Percentiles rank a stretch among this genome's conserved stretches.
phyloP scores from a whole-genome alignment of 2,329 filamentous ascomycete species.

The Colletotrichum theobromicola region DNA sequence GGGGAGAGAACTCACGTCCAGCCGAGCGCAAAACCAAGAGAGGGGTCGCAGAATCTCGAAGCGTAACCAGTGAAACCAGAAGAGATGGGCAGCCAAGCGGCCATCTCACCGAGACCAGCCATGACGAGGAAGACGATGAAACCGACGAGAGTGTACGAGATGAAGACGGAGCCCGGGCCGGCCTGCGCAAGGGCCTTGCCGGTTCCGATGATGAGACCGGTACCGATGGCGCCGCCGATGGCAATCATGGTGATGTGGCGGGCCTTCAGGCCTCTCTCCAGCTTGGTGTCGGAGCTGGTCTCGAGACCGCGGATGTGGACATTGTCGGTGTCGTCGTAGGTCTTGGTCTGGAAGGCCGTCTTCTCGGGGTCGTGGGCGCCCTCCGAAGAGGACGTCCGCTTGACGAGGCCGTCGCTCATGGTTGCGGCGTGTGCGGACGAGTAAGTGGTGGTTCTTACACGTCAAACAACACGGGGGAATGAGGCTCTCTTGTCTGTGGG shows the following conservation, averaged over 20 bases:
- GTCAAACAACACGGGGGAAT: background rate
- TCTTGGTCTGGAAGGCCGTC: slow-evolving; percentile 24
- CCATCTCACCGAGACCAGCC: slow-evolving; percentile 84
- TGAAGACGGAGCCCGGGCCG: slow-evolving; percentile 70
- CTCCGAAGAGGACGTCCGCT: slow-evolving; percentile 33
- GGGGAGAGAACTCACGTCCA: slow-evolving; percentile 60
- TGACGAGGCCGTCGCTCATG: slow-evolving; percentile 29
- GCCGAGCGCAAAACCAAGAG: slow-evolving; percentile 79
- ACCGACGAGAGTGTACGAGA: slow-evolving; percentile 73
- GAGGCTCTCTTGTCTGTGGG: background rate
- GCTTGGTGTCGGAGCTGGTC: slow-evolving; percentile 51
- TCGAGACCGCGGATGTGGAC: slow-evolving; percentile 52
- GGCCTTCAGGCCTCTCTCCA: slow-evolving; percentile 59
- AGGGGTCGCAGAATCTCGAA: slow-evolving; percentile 78
- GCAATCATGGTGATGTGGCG: slow-evolving; percentile 67
- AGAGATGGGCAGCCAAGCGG: slow-evolving; percentile 78
- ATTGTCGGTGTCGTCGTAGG: slow-evolving; percentile 28
- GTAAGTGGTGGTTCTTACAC: background rate
- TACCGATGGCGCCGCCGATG: slow-evolving; percentile 77
- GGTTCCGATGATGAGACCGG: slow-evolving; percentile 76
- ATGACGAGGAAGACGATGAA: slow-evolving; percentile 81
- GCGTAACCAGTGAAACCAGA: slow-evolving; percentile 86
- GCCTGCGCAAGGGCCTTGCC: slow-evolving; percentile 58
- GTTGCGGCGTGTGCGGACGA: background rate
- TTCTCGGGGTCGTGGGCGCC: slow-evolving; percentile 28